Conservation (phyloP, 2,329 filamentous ascomycete genomes). For the Paracorniculantispora psalliotae region DNA sequence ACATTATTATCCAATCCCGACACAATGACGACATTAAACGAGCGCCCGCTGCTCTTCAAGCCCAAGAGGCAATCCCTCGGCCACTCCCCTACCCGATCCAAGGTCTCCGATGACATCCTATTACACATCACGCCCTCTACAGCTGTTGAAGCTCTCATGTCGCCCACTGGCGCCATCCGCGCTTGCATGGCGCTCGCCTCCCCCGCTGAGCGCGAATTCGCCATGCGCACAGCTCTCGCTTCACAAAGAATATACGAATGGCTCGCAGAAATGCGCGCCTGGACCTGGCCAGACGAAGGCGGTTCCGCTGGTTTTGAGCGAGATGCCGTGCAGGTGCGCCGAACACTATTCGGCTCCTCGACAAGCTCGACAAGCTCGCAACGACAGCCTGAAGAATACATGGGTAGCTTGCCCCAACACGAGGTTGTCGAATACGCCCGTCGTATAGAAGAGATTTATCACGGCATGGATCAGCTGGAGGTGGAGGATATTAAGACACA, state of each 20-base stretch:
- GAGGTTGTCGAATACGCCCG: constrained; percentile 65
- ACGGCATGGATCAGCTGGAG: constrained; percentile 63
- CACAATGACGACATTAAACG: constrained; percentile 27
- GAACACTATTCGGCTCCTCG: constrained; percentile 27
- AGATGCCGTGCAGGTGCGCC: constrained; percentile 33
- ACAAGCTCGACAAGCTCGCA: constrained; percentile 16
- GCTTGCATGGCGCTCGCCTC: constrained; percentile 59
- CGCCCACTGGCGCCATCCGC: constrained; percentile 48
- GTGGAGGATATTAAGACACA: constrained; percentile 87
- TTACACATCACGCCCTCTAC: constrained; percentile 55
- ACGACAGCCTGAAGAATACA: constrained; percentile 41
- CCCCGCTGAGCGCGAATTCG: constrained; percentile 64
- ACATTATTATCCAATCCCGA: neutral
- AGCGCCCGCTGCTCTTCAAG: constrained; percentile 28
- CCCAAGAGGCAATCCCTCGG: constrained; percentile 28
- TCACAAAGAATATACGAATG: constrained; percentile 69
- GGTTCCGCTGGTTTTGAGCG: constrained; percentile 51
- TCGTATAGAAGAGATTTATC: constrained; percentile 68
- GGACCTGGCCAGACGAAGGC: constrained; percentile 50
- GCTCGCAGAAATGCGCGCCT: constrained; percentile 63
- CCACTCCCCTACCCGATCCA: constrained; percentile 42
- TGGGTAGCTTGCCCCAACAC: constrained; percentile 64
- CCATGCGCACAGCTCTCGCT: constrained; percentile 62
- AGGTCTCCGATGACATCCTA: constrained; percentile 53
- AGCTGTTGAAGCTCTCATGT: constrained; percentile 55